Evolutionary conservation across 352 stramenopile species (phyloP).

Genomic region (Globisporangium radiosum): DNA sequence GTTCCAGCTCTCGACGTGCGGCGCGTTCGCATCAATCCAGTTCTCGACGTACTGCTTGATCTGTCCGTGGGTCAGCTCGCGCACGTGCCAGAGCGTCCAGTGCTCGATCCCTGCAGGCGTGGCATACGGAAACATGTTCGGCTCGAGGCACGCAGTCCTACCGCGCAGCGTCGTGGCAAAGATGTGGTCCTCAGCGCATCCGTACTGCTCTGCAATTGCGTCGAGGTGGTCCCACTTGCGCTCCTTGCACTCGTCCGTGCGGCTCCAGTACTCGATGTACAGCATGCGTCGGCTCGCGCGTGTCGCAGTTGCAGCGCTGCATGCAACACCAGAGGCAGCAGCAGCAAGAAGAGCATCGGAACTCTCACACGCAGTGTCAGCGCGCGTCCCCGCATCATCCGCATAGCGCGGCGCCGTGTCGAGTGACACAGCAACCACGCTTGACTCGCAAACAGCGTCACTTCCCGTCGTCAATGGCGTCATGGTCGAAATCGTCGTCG

Average conservation of each 20-base stretch:
- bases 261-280: conserved; percentile 87
- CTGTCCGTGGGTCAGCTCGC: conserved; percentile 69
- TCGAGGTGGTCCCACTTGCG: conserved; percentile 86
- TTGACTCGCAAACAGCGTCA: too few species aligned
- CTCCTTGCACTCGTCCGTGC: conserved; percentile 83
- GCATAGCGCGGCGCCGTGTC: not conserved
- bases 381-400: conserved; percentile 12
- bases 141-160: conserved; percentile 78
- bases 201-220: conserved; percentile 73
- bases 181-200: conserved; percentile 74
- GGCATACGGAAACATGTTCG: conserved; percentile 89
- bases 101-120: conserved; percentile 85
- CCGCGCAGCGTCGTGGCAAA: conserved; percentile 73
- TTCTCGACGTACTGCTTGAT: conserved; percentile 87
- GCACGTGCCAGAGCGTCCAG: conserved; percentile 82
- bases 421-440: not conserved
- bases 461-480: not conserved
- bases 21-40: conserved; percentile 83
- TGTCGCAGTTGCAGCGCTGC: not conserved
- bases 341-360: not conserved
- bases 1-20: conserved; percentile 73
- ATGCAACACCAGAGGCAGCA: conserved; percentile 30
- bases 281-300: conserved; percentile 59
- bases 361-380: conserved; percentile 22
- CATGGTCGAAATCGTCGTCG: not conserved